Base-by-base conservation (phyloP, 805 yeast genomes). In the Saturnispora diversa region DNA sequence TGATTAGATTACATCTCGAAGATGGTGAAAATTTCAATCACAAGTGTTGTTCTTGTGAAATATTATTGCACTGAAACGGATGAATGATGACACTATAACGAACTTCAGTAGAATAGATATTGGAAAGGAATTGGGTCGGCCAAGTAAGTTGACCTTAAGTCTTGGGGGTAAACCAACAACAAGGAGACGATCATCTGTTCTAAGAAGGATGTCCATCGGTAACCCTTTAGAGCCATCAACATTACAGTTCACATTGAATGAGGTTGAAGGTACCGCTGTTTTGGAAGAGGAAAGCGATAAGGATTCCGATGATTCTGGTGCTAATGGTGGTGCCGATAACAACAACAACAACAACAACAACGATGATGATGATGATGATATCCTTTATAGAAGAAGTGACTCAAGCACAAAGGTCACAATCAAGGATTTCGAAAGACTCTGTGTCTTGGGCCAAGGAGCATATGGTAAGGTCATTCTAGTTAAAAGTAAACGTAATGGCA, bases 391-490 rank as follows among this genome's bases (percentile, higher is more conserved):
- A 31, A 19, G 49, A 27, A 41, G 45, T 5, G 40, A 41, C 20
- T 46, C 49, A 2, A 38, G 19, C 12, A 44, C 44, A 26, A 24
- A 42, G 21, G 36, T 26, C 3, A 38, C 25, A 34, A 4, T 73
- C 66, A 4, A 46, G 5, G 92, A 85, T 54, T 85, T 85, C 52
- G 75, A 68, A 47, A 80, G 80, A 2, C 55, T 86, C 4, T 79
- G 75, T 51, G 86, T 84, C 0, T 63, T 85, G 7, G 95, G 95
- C 0, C 73, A 78, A 40, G 95, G 95, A 6, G 88, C 95, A 0
- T 85, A 84, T 50, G 95, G 95, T 3, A 84, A 82, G 56, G 95
- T 85, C 3, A 55, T 81, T 12, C 62, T 85, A 13, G 94, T 84
- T 1, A 73, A 76, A 30, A 84, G 84, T 53, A 63, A 56, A 35